Evolutionary conservation across 805 yeast genomes (phyloP).

Genomic region (Pichia ethanolica): DNA sequence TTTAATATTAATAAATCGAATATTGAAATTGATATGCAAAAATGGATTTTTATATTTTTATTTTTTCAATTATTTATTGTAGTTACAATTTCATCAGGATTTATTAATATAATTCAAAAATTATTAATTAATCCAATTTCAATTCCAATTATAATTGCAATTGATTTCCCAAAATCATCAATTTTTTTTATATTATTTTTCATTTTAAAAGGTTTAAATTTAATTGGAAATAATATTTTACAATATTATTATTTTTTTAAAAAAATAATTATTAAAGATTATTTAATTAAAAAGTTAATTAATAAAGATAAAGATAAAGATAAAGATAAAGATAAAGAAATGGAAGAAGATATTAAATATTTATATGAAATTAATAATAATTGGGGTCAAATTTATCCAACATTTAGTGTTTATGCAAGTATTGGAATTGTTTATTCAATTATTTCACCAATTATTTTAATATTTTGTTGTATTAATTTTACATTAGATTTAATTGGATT

Average conservation of each 20-base stretch:
- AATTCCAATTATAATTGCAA: slow-evolving; percentile 64
- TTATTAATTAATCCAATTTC: slow-evolving; percentile 64
- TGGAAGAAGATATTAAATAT: slow-evolving; percentile 31
- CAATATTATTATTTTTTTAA: slow-evolving; percentile 46
- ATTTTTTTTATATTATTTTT: slow-evolving; percentile 78
- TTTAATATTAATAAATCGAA: slow-evolving; percentile 56
- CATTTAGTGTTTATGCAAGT: slow-evolving; percentile 67
- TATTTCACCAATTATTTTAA: slow-evolving; percentile 68
- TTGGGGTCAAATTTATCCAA: slow-evolving; percentile 79
- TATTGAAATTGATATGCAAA: slow-evolving; percentile 63
- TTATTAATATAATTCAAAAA: slow-evolving; percentile 54
- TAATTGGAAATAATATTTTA: slow-evolving; percentile 64
- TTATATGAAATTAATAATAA: slow-evolving; percentile 34
- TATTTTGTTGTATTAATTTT: slow-evolving; percentile 53
- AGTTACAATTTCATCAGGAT: slow-evolving; percentile 76
- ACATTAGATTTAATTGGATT: slow-evolving; percentile 52
- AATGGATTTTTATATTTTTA: slow-evolving; percentile 69
- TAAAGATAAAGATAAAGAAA: slow-evolving; percentile 56
- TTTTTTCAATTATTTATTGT: slow-evolving; percentile 81
- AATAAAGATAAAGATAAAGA: slow-evolving; percentile 23
- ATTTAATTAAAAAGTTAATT: slow-evolving; percentile 16
- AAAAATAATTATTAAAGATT: slow-evolving; percentile 28
- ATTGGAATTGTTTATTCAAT: slow-evolving; percentile 74
- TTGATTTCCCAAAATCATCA: slow-evolving; percentile 77
- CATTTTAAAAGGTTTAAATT: slow-evolving; percentile 65